These are phyloP conservation scores for Scheffersomyces segobiensis DNA, from an alignment of 1,139 yeast species.

Conservation along the genomic window DNA sequence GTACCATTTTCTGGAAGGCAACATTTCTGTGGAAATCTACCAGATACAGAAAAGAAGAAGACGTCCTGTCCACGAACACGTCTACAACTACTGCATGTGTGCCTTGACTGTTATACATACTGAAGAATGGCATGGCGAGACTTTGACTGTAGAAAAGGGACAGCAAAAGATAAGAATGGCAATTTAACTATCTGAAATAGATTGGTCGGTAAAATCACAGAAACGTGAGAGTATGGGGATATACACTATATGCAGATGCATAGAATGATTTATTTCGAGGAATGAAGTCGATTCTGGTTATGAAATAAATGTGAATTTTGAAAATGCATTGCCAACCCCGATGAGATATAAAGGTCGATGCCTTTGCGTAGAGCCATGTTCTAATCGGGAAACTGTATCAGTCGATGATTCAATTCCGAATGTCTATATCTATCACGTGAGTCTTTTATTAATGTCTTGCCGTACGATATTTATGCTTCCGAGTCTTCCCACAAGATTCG, in stretches of 20 bases:
- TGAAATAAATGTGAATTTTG: background rate
- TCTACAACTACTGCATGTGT: background rate
- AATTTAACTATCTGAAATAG: background rate
- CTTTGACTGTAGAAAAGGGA: background rate
- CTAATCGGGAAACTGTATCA: too few relatives aligned
- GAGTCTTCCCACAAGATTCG: too few relatives aligned
- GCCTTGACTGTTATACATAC: constrained; percentile 11
- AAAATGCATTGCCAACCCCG: background rate
- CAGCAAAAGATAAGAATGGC: background rate
- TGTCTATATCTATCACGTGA: background rate
- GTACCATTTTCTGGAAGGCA: constrained; percentile 4
- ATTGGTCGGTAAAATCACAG: background rate
- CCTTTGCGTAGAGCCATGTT: too few relatives aligned
- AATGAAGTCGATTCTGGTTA: background rate
- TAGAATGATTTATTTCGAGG: background rate
- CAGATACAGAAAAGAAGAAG: constrained; percentile 8
- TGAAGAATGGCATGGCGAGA: constrained; percentile 13
- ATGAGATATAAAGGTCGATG: too few relatives aligned
- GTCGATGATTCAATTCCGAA: background rate
- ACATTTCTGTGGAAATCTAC: background rate
- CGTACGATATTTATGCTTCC: background rate
- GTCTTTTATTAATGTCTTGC: background rate
- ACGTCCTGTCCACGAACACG: constrained; percentile 3
- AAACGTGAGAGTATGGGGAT: background rate
- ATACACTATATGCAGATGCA: background rate